Base-by-base conservation (phyloP, 352 stramenopile species). In the Pythium grandisporangium region DNA sequence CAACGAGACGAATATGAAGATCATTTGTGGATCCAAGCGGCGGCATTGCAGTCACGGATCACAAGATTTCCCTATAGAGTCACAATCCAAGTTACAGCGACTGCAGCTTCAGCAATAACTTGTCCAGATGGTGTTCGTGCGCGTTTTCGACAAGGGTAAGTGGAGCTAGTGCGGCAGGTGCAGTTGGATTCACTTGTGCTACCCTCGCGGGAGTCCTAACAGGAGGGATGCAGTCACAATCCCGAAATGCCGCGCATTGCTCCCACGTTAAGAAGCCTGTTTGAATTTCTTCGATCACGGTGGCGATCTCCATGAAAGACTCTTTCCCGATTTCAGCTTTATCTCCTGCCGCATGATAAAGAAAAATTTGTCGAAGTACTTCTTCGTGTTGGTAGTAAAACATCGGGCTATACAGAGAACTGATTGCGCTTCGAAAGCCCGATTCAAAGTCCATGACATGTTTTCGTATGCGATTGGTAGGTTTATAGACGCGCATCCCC, bases 261-360 rank as follows among this genome's bases (percentile, higher is more conserved):
- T 52, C 16, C 73, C 67, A 84, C n/a, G 44, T 37, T 5, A 80
- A 43, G 20, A 73, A 63, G 0, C 55, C 51, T 7, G 23, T 16
- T 3, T 57, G 58, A 14, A 86, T 59, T 45, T 86, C 72, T 37
- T 76, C 63, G 19, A 84, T 67, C 35, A 70, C 45, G 0, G 70
- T 86, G 17, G 72, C 59, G 20, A 86, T 73, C 41, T 82, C 67
- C n/a, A 82, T 32, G 35, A 84, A 86, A 6, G 48, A 53, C 14
- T 40, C 36, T 39, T 53, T 58, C 17, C 66, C 48, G 24, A 84
- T 78, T 34, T 76, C 61, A 4, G 61, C 24, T 29, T 58, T 71
- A 3, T 64, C 61, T 1, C 5, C 6, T 1, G 24, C 16, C 3
- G 64, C 33, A 16, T 71, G 53, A 19, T 56, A 76, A 4, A 20